Conservation (phyloP, 106 monocot species). For the Ottelia alismoides region DNA sequence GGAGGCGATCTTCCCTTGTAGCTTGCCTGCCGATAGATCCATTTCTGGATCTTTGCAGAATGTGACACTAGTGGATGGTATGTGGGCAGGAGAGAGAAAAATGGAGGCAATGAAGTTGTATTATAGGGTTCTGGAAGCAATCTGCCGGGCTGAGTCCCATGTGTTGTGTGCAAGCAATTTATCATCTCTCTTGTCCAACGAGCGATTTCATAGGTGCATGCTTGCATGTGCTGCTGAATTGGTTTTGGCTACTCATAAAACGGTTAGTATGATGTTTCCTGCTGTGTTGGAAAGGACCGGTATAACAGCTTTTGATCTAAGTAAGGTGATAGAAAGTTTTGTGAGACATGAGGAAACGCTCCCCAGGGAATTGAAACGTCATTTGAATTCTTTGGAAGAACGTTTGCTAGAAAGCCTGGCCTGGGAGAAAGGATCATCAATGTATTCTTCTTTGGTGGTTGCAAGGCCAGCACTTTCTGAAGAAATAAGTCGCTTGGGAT, state of each 20-base stretch:
- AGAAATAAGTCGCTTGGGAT: conserved; percentile 55
- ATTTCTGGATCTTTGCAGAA: conserved; percentile 24
- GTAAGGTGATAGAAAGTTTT: conserved; percentile 93
- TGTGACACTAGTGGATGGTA: conserved; percentile 53
- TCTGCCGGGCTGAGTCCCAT: conserved; percentile 83
- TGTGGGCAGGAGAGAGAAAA: conserved; percentile 97
- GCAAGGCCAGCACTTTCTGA: conserved; percentile 64
- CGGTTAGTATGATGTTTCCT: conserved; percentile 86
- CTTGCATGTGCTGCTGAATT: conserved; percentile 93
- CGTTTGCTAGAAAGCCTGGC: conserved; percentile 82
- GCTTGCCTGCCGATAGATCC: conserved; percentile 41
- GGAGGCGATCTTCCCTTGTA: conserved; percentile 64
- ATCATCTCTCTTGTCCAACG: conserved; percentile 62
- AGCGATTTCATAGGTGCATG: conserved; percentile 94
- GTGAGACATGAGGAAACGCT: conserved; percentile 93
- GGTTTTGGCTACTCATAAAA: conserved; percentile 93
- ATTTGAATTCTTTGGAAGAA: conserved; percentile 88
- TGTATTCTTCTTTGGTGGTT: conserved; percentile 90
- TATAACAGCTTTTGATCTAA: conserved; percentile 92
- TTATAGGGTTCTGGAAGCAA: conserved; percentile 85
- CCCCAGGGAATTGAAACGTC: conserved; percentile 86
- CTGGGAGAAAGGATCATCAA: conserved; percentile 94
- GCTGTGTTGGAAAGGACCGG: conserved; percentile 85
- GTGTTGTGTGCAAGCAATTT: conserved; percentile 57
- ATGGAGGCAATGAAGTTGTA: conserved; percentile 82